Conservation (phyloP, 1,284 basidiomycete genomes). For the Grifola frondosa region DNA sequence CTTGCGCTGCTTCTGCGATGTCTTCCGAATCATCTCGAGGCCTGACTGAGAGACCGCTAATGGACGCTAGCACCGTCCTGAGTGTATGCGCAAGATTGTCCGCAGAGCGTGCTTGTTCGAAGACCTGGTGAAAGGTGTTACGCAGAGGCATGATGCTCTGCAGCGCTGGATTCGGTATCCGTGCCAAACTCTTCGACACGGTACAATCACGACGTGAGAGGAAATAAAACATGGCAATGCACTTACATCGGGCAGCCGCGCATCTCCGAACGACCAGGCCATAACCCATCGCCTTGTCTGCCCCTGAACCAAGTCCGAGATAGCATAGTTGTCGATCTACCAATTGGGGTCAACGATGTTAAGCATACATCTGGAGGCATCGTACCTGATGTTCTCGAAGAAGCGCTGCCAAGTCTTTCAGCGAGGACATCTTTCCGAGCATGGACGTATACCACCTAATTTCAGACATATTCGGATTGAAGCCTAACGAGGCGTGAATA, state of each 20-base stretch:
- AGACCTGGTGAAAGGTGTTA: conserved; percentile 49
- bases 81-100: conserved; percentile 24
- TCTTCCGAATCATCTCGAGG: conserved; percentile 4
- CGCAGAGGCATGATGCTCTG: conserved; percentile 53
- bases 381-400: conserved; percentile 56
- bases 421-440: conserved; percentile 82
- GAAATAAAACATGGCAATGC: background rate
- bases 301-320: conserved; percentile 83
- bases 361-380: no score
- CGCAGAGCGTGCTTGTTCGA: conserved; percentile 23
- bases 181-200: conserved; percentile 44
- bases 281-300: conserved; percentile 88
- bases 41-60: conserved; percentile 33
- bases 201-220: conserved; percentile 6
- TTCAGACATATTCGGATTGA: no score
- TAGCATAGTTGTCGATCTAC: conserved; percentile 82
- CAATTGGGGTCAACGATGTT: background rate
- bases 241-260: conserved; percentile 75
- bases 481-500: background rate
- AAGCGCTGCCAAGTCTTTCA: conserved; percentile 57
- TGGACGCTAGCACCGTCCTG: conserved; percentile 29
- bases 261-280: conserved; percentile 75
- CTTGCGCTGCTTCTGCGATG: background rate
- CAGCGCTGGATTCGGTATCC: conserved; percentile 45
- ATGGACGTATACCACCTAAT: conserved; percentile 90